Evolutionary conservation across 2,329 filamentous ascomycete genomes (phyloP).

Genomic region (Tolypocladium tundrense): DNA sequence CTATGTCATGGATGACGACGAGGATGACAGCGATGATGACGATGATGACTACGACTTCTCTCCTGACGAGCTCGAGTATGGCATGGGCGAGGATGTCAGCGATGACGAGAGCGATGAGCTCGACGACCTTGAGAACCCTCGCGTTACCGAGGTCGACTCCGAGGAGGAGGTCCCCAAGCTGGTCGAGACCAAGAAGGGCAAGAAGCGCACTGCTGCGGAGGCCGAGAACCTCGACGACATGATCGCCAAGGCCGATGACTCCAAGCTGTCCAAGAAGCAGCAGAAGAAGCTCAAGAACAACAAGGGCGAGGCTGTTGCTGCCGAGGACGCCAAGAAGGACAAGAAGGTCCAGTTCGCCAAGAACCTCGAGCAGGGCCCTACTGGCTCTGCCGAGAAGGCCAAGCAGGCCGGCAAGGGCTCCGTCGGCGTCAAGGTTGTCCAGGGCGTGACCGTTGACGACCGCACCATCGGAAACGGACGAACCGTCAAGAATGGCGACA

Average conservation of each 20-base stretch:
- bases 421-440: slow-evolving; percentile 65
- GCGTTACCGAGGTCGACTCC: slow-evolving; percentile 72
- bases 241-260: slow-evolving; percentile 66
- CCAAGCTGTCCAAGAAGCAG: slow-evolving; percentile 89
- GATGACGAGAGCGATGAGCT: slow-evolving; percentile 67
- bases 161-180: slow-evolving; percentile 63
- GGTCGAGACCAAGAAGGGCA: slow-evolving; percentile 55
- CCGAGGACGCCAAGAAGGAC: slow-evolving; percentile 50
- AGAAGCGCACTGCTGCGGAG: slow-evolving; percentile 83
- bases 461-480: slow-evolving; percentile 83
- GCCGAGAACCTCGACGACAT: slow-evolving; percentile 68
- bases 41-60: slow-evolving; percentile 73
- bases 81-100: slow-evolving; percentile 62
- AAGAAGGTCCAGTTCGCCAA: slow-evolving; percentile 99
- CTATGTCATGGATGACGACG: slow-evolving; percentile 70
- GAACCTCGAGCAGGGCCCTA: slow-evolving; percentile 95
- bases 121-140: slow-evolving; percentile 66
- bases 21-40: slow-evolving; percentile 53
- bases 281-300: slow-evolving; percentile 99
- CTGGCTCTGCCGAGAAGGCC: slow-evolving; percentile 48
- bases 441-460: slow-evolving; percentile 90
- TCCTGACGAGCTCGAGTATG: slow-evolving; percentile 67
- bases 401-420: slow-evolving; percentile 33
- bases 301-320: slow-evolving; percentile 72
- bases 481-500: slow-evolving; percentile 81